Base-by-base conservation (phyloP, 495 filamentous ascomycete species). In the Beverwykella pulmonaria region DNA sequence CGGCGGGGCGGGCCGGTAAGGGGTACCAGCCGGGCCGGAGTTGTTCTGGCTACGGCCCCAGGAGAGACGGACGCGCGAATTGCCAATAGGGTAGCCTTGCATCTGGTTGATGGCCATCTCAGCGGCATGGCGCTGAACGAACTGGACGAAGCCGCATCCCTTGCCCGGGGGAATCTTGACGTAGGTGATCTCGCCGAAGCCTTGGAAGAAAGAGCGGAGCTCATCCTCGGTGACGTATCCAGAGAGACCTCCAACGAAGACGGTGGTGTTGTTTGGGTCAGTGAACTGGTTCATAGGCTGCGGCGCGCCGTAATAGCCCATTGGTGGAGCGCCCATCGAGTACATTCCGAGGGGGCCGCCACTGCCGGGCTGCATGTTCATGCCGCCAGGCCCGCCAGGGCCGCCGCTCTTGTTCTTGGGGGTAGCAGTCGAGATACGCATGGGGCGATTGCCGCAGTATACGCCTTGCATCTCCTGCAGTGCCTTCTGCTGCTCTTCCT, bases 91-190 rank as follows among this genome's bases (percentile, higher is more conserved):
- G 79, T 98, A 99, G 39, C 94, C 94, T 79, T 99, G 94, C 94
- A 99, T 99, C 80, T 99, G 94, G 82, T 99, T 99, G 83, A 99
- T 99, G 59, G 94, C 94, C 94, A 99, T 99, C 82, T 99, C 94
- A 22, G 94, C 94, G 19, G 94, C 94, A 78, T 99, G 94, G 65
- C 94, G 92, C 79, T 99, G 94, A 56, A 99, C 95, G 72, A 99
- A 99, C 77, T 99, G 94, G 52, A 99, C 94, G 75, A 99, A 99
- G 53, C 94, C 94, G 74, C 94, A 99, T 68, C 94, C 94, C 85
- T 99, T 99, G 75, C 94, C 94, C 32, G 95, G 94, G 47, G 94
- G 94, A 68, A 99, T 99, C 86, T 99, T 99, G 81, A 99, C 94
- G 78, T 99, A 99, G 73, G 94, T 99, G 78, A 99, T 99, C 74